Evolutionary conservation across 306 rosid species (phyloP), one percentile per base, ranked within the genome.

Genomic region (Mimosa bimucronata): DNA sequence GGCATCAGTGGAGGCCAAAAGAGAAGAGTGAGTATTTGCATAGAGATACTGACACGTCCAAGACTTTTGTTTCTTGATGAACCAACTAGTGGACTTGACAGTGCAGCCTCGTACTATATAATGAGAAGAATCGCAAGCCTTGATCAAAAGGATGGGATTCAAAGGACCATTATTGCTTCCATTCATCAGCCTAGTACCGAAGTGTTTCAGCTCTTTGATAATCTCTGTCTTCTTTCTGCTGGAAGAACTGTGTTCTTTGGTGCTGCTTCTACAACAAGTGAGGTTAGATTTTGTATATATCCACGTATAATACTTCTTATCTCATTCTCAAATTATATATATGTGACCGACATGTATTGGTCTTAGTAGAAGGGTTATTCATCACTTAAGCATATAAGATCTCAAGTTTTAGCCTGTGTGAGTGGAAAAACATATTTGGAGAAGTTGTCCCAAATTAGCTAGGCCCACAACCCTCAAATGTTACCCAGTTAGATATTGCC

Each of bases 91-190:
- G 95, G 95, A 23, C 82, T 92, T 6, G 97, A 92, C 19, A 92
- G 97, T 67, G 97, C 97, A 10, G 95, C 97, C 14, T 90, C 97
- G 10, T 89, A 85, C 29, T 89, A 89, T 71, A 95, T 92, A 8
- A 90, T 92, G 91, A 91, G 77, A 52, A 81, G 91, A 82, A 89
- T 92, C 3, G 88, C 93, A 1, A 45, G 75, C 34, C 71, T 83
- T 5, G 83, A 61, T 28, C 67, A 16, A 50, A 80, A 26, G 52
- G 89, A 80, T 60, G 87, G 82, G 6, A 69, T 60, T 57, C 71
- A 71, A 16, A 90, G 89, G 50, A 90, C 94, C 10, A 41, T 88
- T 5, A 50, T 89, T 65, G 87, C 92, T 0, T 92, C 97, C 18
- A 90, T 92, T 34, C 97, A 90, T 80, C 97, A 92, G 25, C 97